Evolutionary conservation across 306 rosid species (phyloP).

Genomic region (Purshia tridentata): DNA sequence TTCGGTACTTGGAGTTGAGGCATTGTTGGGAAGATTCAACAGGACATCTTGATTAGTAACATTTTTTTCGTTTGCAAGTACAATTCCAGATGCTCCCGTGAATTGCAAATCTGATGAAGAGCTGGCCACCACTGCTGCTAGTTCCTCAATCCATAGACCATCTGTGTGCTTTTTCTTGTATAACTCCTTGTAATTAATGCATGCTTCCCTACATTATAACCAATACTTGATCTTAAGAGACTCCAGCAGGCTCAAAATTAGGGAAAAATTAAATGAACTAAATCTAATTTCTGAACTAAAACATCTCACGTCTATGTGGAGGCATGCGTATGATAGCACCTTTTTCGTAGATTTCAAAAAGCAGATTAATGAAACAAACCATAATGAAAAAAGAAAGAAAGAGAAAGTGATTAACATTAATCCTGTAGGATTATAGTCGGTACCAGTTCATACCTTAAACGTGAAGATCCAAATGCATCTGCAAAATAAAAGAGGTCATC

Average conservation of each 20-base stretch:
- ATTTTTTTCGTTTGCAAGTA: slow-evolving; percentile 6
- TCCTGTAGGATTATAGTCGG: background rate
- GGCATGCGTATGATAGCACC: background rate
- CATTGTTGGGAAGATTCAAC: slow-evolving; percentile 8
- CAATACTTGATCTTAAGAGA: background rate
- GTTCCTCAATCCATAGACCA: slow-evolving; percentile 18
- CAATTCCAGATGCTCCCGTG: slow-evolving; percentile 5
- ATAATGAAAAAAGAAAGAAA: background rate
- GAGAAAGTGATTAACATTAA: background rate
- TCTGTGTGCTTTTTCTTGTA: slow-evolving; percentile 19
- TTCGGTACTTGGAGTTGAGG: slow-evolving; percentile 6
- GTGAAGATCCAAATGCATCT: slow-evolving; percentile 68
- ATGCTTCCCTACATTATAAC: slow-evolving; percentile 20
- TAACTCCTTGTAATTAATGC: slow-evolving; percentile 19
- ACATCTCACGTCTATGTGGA: background rate
- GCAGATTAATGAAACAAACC: background rate
- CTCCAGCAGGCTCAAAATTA: slow-evolving; percentile 1
- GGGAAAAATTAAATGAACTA: background rate
- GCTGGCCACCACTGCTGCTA: slow-evolving; percentile 18
- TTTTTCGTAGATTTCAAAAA: background rate
- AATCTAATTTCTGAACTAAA: background rate
- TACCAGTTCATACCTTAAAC: slow-evolving; percentile 42
- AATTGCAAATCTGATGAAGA: slow-evolving; percentile 20
- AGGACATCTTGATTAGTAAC: slow-evolving; percentile 8
- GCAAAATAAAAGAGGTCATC: slow-evolving; percentile 57